phyloP scores from a whole-genome alignment of 2,329 filamentous ascomycete genomes.

The Alternaria conjuncta region DNA sequence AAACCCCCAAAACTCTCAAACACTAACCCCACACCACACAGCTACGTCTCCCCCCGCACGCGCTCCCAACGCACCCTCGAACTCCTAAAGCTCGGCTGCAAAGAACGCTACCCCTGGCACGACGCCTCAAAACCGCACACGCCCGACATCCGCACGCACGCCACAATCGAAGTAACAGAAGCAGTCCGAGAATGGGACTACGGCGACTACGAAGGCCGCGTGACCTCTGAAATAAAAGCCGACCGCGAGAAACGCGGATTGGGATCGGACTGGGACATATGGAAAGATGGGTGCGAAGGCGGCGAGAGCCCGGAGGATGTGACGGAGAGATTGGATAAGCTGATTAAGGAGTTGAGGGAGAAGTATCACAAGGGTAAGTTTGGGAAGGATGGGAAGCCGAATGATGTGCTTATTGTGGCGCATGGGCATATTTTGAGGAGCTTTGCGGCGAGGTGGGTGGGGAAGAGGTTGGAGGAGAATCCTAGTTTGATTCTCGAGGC shows the following conservation, averaged over 20 bases:
- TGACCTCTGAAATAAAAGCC: slow-evolving; percentile 58
- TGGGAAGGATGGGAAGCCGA: slow-evolving; percentile 62
- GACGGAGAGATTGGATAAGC: slow-evolving; percentile 71
- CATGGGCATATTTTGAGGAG: slow-evolving; percentile 90
- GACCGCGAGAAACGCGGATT: slow-evolving; percentile 57
- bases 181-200: slow-evolving; percentile 67
- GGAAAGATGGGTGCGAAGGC: slow-evolving; percentile 81
- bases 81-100: slow-evolving; percentile 76
- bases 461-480: slow-evolving; percentile 74
- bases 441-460: slow-evolving; percentile 86
- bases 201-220: slow-evolving; percentile 67
- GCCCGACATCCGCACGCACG: slow-evolving; percentile 44
- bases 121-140: background rate
- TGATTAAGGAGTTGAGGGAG: slow-evolving; percentile 77
- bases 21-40: slow-evolving; percentile 28
- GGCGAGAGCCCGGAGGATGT: slow-evolving; percentile 82
- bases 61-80: slow-evolving; percentile 91
- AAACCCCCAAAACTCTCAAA: background rate
- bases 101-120: slow-evolving; percentile 75
- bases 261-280: slow-evolving; percentile 78
- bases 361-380: slow-evolving; percentile 56
- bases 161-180: slow-evolving; percentile 58
- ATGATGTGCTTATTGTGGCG: slow-evolving; percentile 80
- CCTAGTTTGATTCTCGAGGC: slow-evolving; percentile 81
- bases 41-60: slow-evolving; percentile 84